A percentile compares a stretch with the other conserved stretches of the same genome.
phyloP scores from a whole-genome alignment of 2,329 filamentous ascomycete species.

The Didymella pomorum region DNA sequence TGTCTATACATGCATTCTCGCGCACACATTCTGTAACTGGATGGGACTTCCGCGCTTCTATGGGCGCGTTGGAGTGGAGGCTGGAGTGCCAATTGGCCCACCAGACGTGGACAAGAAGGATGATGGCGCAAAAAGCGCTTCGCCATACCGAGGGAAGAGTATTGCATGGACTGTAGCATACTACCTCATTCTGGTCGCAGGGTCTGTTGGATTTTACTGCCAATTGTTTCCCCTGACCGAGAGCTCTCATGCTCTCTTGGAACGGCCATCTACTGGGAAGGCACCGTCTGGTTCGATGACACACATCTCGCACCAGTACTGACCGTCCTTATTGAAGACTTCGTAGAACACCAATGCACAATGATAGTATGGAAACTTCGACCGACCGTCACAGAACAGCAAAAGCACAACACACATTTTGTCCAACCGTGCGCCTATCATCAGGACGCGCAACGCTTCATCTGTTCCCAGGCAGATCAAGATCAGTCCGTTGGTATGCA shows the following conservation, averaged over 20 bases:
- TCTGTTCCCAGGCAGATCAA: background rate
- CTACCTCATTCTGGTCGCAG: slow-evolving; percentile 77
- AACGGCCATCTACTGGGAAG: slow-evolving; percentile 17
- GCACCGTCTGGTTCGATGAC: background rate
- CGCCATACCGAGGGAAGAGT: slow-evolving; percentile 37
- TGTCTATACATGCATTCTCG: slow-evolving; percentile 74
- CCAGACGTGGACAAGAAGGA: slow-evolving; percentile 40
- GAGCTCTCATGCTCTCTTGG: slow-evolving; percentile 61
- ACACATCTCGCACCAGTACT: background rate
- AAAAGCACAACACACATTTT: background rate
- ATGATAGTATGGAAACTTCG: background rate
- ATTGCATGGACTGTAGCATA: slow-evolving; percentile 77
- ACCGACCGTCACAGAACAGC: background rate
- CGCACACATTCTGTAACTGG: slow-evolving; percentile 91
- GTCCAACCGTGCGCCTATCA: too few relatives aligned
- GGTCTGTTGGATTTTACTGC: slow-evolving; percentile 74
- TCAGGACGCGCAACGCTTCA: background rate
- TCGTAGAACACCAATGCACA: background rate
- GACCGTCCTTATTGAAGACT: background rate
- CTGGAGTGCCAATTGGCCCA: slow-evolving; percentile 51
- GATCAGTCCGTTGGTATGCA: background rate
- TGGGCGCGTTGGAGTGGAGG: slow-evolving; percentile 72
- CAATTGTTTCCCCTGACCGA: slow-evolving; percentile 77
- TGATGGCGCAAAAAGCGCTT: slow-evolving; percentile 49
- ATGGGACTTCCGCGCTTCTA: slow-evolving; percentile 88